Percentiles rank a stretch among this genome's conserved stretches.
These are phyloP conservation scores for Aspergillus homomorphus DNA, from an alignment of 495 filamentous ascomycete genomes.

Conservation along the genomic window DNA sequence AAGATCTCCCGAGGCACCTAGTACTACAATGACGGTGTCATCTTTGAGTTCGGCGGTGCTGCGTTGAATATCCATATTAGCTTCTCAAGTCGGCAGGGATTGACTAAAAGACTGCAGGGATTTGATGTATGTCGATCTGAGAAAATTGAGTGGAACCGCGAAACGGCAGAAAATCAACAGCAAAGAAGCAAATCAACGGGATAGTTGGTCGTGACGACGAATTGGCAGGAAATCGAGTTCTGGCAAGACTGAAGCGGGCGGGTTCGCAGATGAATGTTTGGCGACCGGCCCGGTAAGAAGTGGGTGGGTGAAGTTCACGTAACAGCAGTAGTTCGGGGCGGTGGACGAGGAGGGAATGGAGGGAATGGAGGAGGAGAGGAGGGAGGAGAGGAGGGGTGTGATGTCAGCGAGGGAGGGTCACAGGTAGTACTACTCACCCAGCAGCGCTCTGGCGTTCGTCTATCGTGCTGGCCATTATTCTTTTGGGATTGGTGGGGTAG, in stretches of 20 bases:
- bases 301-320: background rate
- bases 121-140: slow-evolving; percentile 11
- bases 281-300: slow-evolving; percentile 1
- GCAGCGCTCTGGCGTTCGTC: slow-evolving; percentile 60
- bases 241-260: background rate
- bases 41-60: slow-evolving; percentile 94
- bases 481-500: background rate
- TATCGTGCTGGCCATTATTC: slow-evolving; percentile 59
- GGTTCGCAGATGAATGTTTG: background rate
- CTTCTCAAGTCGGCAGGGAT: slow-evolving; percentile 12
- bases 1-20: slow-evolving; percentile 95
- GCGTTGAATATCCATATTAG: slow-evolving; percentile 31
- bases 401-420: slow-evolving; percentile 42
- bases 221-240: background rate
- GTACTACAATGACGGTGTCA: slow-evolving; percentile 95
- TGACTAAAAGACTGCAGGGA: slow-evolving; percentile 3
- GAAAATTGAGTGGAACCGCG: background rate
- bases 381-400: slow-evolving; percentile 39
- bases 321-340: background rate
- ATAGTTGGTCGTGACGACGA: background rate
- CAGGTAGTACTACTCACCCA: slow-evolving; percentile 55
- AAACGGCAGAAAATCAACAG: background rate
- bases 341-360: background rate
- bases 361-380: slow-evolving; percentile 10
- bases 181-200: background rate